phyloP scores from a whole-genome alignment of 2,329 filamentous ascomycete species.

The Ophiostoma sp. region DNA sequence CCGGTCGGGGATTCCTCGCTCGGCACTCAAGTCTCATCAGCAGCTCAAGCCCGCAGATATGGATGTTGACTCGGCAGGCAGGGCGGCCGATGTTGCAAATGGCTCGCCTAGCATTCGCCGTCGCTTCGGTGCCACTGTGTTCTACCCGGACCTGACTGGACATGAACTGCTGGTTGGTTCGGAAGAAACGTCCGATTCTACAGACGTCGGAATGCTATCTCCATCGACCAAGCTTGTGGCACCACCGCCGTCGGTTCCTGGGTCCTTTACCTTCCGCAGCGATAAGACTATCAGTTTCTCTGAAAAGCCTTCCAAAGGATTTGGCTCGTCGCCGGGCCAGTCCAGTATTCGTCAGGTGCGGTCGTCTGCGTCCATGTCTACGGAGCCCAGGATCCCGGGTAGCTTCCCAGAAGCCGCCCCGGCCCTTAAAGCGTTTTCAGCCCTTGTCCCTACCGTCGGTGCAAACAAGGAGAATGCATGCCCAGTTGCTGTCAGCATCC shows the following conservation, averaged over 20 bases:
- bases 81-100: neutral
- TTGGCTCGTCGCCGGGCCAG: conserved; percentile 55
- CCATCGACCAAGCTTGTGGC: conserved; percentile 19
- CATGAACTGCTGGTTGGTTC: conserved; percentile 24
- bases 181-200: neutral
- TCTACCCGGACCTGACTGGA: conserved; percentile 51
- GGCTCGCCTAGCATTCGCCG: conserved; percentile 24
- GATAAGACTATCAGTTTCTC: conserved; percentile 60
- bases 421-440: conserved; percentile 16
- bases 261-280: conserved; percentile 60
- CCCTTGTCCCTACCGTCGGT: conserved; percentile 30
- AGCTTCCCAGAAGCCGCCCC: conserved; percentile 55
- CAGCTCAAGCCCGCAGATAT: neutral
- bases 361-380: conserved; percentile 43
- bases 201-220: neutral
- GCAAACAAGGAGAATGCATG: conserved; percentile 54
- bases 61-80: neutral
- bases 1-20: conserved; percentile 46
- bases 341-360: conserved; percentile 57
- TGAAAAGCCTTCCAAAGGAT: conserved; percentile 44
- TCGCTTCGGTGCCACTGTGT: conserved; percentile 35
- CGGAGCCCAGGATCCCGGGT: conserved; percentile 30
- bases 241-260: conserved; percentile 43
- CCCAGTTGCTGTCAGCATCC: conserved; percentile 42
- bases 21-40: conserved; percentile 36